phyloP scores from a whole-genome alignment of 2,329 filamentous ascomycete genomes.

The Penicillium sp. region DNA sequence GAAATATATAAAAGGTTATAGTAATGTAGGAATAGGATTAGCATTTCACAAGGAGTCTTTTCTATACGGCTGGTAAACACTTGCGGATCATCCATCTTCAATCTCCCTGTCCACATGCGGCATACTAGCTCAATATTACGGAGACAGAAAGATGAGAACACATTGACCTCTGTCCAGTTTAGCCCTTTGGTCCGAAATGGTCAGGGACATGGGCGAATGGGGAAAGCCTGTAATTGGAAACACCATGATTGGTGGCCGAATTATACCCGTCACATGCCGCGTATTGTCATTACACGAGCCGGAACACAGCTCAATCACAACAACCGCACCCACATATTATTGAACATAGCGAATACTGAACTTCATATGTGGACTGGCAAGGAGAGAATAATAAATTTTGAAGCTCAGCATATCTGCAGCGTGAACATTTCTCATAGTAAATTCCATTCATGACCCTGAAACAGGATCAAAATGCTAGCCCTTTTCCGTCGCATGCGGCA shows the following conservation, averaged over 20 bases:
- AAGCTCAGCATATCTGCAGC: too few relatives aligned
- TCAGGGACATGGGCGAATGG: slow-evolving; percentile 2
- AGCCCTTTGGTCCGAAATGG: slow-evolving; percentile 18
- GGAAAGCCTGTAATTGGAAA: slow-evolving; percentile 19
- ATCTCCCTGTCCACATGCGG: slow-evolving; percentile 8
- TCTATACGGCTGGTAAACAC: neutral
- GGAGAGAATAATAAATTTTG: neutral
- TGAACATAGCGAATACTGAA: neutral
- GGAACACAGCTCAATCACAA: neutral
- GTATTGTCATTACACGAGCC: slow-evolving; percentile 23
- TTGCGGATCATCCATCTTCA: neutral
- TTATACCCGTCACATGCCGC: slow-evolving; percentile 25
- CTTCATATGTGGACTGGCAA: neutral
- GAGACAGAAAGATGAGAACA: neutral
- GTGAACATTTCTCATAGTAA: neutral
- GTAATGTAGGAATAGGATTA: too few relatives aligned
- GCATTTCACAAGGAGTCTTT: too few relatives aligned
- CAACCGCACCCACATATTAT: neutral
- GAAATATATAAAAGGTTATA: too few relatives aligned
- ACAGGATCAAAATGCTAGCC: slow-evolving; percentile 15
- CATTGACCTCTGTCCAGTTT: slow-evolving; percentile 1
- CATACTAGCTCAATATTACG: neutral
- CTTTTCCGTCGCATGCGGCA: slow-evolving; percentile 33
- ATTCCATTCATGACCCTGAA: neutral
- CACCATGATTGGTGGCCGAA: slow-evolving; percentile 22